Evolutionary conservation across 2,329 filamentous ascomycete genomes (phyloP), one percentile per base, ranked within the genome.

Genomic region (Hawksworthiomyces lignivorus): DNA sequence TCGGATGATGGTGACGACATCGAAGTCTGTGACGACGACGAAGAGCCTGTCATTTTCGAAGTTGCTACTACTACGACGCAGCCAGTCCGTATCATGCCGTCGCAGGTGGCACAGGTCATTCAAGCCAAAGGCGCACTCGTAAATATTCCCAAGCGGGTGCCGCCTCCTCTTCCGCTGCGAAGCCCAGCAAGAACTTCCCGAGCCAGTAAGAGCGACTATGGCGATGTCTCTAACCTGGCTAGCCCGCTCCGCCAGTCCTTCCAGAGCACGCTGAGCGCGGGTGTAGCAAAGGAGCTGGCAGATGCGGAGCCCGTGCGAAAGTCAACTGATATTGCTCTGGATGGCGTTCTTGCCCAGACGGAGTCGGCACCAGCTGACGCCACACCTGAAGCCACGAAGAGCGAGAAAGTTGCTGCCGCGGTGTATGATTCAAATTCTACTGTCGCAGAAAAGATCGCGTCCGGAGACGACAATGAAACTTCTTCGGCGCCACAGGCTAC

Each of bases 41-140:
- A 85, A 49, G 80, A 84, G 53, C 73, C 81, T 2, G 68, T 87
- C 26, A 73, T 88, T 22, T 84, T 80, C 46, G 80, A 86, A 53
- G 74, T 86, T 39, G 77, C 68, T 11, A 67, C 72, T 5, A 67
- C 73, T 6, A 68, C 75, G 14, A 68, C 75, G 12, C 71, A 77
- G 47, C 72, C 73, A 14, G 65, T 77, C 14, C 69, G 72, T 7
- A 73, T 78, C 39, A 67, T 78, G 36, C 73, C 75, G 3, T 78
- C 83, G 2, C 77, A 83, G 41, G 72, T 78, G 41, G 77, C 84
- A 4, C 78, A 83, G 41, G 73, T 79, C 42, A 78, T 88, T 43
- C 72, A 75, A 22, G 82, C 79, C 29, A 83, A 85, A 55, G 86
- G 87, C 19, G 82, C 83, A 38, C 69, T 96, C 38, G 86, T 96